Base-by-base conservation (phyloP, 306 rosid genomes). In the Fragaria nilgerrensis region DNA sequence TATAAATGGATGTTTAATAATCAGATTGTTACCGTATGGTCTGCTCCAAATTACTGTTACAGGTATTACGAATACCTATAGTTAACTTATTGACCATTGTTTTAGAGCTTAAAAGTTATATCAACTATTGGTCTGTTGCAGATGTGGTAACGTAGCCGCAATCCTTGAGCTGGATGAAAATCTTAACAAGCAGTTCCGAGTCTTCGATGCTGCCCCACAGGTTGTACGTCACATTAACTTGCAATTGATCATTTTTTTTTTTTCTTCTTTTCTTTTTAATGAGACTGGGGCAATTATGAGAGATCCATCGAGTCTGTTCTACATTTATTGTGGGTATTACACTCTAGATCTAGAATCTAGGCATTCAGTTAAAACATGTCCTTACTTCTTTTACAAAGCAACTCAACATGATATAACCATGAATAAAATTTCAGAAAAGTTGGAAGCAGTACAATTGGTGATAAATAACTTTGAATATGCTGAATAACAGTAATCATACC, bases 11-110 rank as follows among this genome's bases (percentile, higher is more conserved):
- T 96, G 99, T 96, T 96, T 80, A 91, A 93, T 84, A 84, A 85
- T 78, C 99, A 96, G 94, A 96, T 96, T 81, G 98, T 96, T 61
- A 96, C 99, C 45, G 99, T 96, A 19, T 96, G 99, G 99, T 96
- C 99, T 43, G 99, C 99, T 77, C 99, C 98, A 59, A 96, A 96
- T 90, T 96, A 96, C 84, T 96, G 99, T 80, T 93, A 96, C 88
- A 96, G 99, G 99, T 93, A 80, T 56, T 74, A 34, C 27, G 75
- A 65, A 76, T 55, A n/a, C 70, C 76, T 52, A 48, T 74, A 77
- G 20, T 29, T n/a, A 44, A 17, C 20, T 68, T 55, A 1, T 49
- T 72, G 45, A 48, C 66, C 62, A 43, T 67, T 36, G 67, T 68
- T 77, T 47, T 47, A 8, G 52, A 75, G 78, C 74, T 81, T 78